These are phyloP conservation scores for Tricholoma hemisulphureum DNA, from an alignment of 768 basidiomycete species.

Conservation along the genomic window DNA sequence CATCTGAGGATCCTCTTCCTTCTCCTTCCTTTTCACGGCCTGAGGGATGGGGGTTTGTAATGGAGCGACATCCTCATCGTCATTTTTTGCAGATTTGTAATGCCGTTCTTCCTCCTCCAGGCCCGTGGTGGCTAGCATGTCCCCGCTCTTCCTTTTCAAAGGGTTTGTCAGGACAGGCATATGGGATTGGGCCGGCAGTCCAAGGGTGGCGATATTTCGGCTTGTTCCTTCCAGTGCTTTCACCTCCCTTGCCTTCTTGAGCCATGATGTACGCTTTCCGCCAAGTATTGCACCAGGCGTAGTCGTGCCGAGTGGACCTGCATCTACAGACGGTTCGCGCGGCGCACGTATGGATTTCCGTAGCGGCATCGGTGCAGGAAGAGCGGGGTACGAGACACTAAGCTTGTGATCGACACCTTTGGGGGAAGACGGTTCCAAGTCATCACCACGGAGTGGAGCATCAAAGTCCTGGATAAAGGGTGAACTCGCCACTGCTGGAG, in stretches of 20 bases:
- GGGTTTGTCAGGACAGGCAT: constrained; percentile 18
- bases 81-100: constrained; percentile 49
- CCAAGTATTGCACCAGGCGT: constrained; percentile 42
- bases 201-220: constrained; percentile 31
- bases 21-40: not conserved
- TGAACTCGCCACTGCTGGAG: constrained; percentile 3
- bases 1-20: not conserved
- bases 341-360: constrained; percentile 61
- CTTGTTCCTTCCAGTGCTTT: constrained; percentile 61
- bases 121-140: constrained; percentile 29
- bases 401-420: constrained; percentile 36
- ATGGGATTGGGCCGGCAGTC: constrained; percentile 6
- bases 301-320: constrained; percentile 31
- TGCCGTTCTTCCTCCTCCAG: constrained; percentile 43
- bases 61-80: constrained; percentile 35
- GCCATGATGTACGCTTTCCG: constrained; percentile 77
- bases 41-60: constrained; percentile 9
- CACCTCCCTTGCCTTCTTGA: constrained; percentile 72
- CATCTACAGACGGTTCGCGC: constrained; percentile 42
- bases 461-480: constrained; percentile 16
- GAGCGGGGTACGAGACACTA: constrained; percentile 51
- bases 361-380: constrained; percentile 67
- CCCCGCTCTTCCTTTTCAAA: constrained; percentile 68
- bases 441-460: constrained; percentile 36
- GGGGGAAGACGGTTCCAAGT: constrained; percentile 19